These are phyloP conservation scores for Nemania serpens DNA, from an alignment of 2,329 filamentous ascomycete genomes.

Conservation along the genomic window DNA sequence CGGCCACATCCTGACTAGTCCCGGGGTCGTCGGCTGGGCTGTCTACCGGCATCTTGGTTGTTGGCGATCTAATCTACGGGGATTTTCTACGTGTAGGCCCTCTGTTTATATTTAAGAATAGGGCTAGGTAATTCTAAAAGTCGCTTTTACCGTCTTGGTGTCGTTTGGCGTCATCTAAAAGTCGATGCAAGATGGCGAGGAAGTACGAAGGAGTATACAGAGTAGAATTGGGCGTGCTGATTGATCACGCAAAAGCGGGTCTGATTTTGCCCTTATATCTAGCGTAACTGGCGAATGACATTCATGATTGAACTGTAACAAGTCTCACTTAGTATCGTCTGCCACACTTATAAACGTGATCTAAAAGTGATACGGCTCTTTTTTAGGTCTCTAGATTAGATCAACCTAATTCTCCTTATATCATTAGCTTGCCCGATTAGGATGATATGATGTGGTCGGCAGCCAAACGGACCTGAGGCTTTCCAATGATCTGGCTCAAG, in stretches of 20 bases:
- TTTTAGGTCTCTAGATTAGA: too few relatives aligned
- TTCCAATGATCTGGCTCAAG: too few relatives aligned
- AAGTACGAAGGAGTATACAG: neutral
- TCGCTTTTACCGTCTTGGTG: neutral
- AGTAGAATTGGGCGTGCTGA: neutral
- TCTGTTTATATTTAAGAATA: neutral
- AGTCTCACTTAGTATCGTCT: too few relatives aligned
- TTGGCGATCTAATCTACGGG: neutral
- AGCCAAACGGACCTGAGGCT: too few relatives aligned
- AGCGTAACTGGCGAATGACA: too few relatives aligned
- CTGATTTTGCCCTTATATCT: neutral
- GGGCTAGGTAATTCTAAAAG: neutral
- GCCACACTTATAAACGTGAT: too few relatives aligned
- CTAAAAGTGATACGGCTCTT: too few relatives aligned
- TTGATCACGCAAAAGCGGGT: slow-evolving; percentile 12
- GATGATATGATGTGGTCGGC: too few relatives aligned
- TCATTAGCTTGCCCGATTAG: too few relatives aligned
- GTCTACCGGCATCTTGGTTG: slow-evolving; percentile 7
- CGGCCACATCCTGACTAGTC: neutral
- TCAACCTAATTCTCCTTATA: too few relatives aligned
- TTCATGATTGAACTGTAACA: too few relatives aligned
- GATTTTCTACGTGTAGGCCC: neutral
- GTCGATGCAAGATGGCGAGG: too few relatives aligned
- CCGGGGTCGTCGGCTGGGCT: neutral
- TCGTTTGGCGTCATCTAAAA: neutral